Base-by-base conservation (phyloP, 2,329 filamentous ascomycete species). In the Penicillium sp. region DNA sequence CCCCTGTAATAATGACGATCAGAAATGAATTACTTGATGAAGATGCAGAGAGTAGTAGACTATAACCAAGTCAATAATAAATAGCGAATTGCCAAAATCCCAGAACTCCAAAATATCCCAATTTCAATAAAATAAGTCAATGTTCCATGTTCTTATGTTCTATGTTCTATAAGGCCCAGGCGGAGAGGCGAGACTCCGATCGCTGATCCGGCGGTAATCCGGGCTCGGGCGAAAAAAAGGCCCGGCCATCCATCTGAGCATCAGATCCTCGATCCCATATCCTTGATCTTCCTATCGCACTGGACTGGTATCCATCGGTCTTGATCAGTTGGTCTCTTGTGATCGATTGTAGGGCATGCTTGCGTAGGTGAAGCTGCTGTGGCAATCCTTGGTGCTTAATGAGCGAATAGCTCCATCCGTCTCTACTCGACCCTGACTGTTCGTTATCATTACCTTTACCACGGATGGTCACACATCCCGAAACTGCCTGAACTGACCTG, bases 191-290 rank as follows among this genome's bases (percentile, higher is more conserved):
- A 18, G 28, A 36, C 44, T 57, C 56, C 54, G 56, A 59, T 57
- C 50, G 51, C 49, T 54, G 52, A 58, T 58, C 57, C 59, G 59
- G 59, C 59, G 60, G 60, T 58, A 59, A 62, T 52, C 59, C 60
- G 54, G 53, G 48, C 21, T 51, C 52, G 47, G 47, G 51, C 51
- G 51, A 54, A 62, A 62, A 60, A 56, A 51, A 58, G 53, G 46
- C 42, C 60, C 56, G 56, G 36, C 36, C 59, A 54, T 49, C 49
- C 28, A 29, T 29, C 28, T 29, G 28, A 9, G 28, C 51, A 43
- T 52, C 51, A 28, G 43, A 49, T 31, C 44, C 38, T 48, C 45
- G 53, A 44, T 45, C 41, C 47, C 33, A 36, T 38, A 38, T 18
- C 34, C 16, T 36, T 38, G 34, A 18, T 10, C 18, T 39, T 6